These are phyloP conservation scores for Crotalaria pallida DNA, from an alignment of 306 rosid genomes.

Conservation along the genomic window DNA sequence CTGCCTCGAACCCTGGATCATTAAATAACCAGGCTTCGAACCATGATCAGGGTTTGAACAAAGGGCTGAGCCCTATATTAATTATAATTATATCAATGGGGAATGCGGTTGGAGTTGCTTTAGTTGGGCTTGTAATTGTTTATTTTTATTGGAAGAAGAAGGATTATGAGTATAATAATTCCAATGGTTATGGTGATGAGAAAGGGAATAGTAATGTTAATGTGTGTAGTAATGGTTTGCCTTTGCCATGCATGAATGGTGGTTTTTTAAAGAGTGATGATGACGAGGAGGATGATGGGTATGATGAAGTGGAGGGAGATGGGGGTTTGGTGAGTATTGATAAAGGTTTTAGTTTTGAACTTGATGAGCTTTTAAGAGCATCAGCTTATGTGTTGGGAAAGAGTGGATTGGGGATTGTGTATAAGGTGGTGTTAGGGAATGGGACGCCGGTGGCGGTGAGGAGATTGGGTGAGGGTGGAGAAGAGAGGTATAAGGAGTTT, in stretches of 20 bases:
- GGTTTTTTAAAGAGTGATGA: slow-evolving; percentile 39
- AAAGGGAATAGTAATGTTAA: slow-evolving; percentile 24
- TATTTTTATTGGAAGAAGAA: slow-evolving; percentile 85
- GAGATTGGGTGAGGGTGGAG: slow-evolving; percentile 93
- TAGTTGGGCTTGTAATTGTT: slow-evolving; percentile 61
- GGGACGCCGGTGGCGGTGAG: slow-evolving; percentile 97
- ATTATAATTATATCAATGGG: slow-evolving; percentile 74
- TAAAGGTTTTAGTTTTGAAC: slow-evolving; percentile 75
- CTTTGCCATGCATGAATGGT: slow-evolving; percentile 51
- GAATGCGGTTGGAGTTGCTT: slow-evolving; percentile 67
- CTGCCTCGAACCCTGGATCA: slow-evolving; percentile 28
- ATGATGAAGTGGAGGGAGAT: slow-evolving; percentile 43
- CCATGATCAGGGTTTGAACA: slow-evolving; percentile 1
- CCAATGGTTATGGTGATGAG: slow-evolving; percentile 57
- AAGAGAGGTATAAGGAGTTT: slow-evolving; percentile 86
- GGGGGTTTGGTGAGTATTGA: slow-evolving; percentile 87
- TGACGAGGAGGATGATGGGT: slow-evolving; percentile 18
- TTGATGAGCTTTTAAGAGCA: slow-evolving; percentile 85
- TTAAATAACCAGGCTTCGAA: slow-evolving; percentile 34
- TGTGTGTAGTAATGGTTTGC: slow-evolving; percentile 38
- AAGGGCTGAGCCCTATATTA: slow-evolving; percentile 57
- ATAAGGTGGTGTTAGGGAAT: slow-evolving; percentile 87
- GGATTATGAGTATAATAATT: slow-evolving; percentile 22
- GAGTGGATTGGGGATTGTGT: slow-evolving; percentile 95
- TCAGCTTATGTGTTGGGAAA: slow-evolving; percentile 97